These are phyloP conservation scores for Chytriomyces sp. DNA, from an alignment of 192 early-diverging fungal genomes.

Conservation along the genomic window DNA sequence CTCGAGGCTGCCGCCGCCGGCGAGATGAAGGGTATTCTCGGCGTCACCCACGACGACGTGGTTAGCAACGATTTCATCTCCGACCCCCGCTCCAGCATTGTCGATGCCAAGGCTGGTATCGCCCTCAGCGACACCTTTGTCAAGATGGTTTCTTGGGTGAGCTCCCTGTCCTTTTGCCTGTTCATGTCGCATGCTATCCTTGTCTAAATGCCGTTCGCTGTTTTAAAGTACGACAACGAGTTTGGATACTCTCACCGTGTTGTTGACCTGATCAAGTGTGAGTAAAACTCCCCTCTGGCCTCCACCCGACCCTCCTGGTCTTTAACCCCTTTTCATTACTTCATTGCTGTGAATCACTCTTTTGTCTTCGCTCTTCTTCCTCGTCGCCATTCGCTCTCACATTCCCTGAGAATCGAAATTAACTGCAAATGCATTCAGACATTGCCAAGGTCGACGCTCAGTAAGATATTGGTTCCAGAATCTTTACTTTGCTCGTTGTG, in stretches of 20 bases:
- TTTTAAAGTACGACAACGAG: conserved; percentile 65
- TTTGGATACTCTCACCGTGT: conserved; percentile 91
- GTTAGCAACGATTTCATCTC: conserved; percentile 96
- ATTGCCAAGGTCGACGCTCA: conserved; percentile 50
- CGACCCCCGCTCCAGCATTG: conserved; percentile 88
- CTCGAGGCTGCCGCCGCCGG: conserved; percentile 85
- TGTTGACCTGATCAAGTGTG: conserved; percentile 83
- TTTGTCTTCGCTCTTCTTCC: too few species aligned
- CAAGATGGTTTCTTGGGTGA: conserved; percentile 94
- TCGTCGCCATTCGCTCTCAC: too few species aligned
- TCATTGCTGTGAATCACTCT: too few species aligned
- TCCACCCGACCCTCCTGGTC: too few species aligned
- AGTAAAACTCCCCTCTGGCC: too few species aligned
- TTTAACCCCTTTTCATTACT: too few species aligned
- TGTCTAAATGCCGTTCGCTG: not conserved
- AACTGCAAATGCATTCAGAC: too few species aligned
- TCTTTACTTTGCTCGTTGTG: too few species aligned
- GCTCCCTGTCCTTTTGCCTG: too few species aligned
- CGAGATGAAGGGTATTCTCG: conserved; percentile 86
- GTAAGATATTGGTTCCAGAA: not conserved
- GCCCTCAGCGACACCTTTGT: conserved; percentile 91
- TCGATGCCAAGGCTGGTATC: conserved; percentile 96
- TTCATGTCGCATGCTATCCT: not conserved
- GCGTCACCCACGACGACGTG: conserved; percentile 91
- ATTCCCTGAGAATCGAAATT: too few species aligned